These are phyloP conservation scores for Paramecium caudatum DNA, from an alignment of 73 alveolate species.

Conservation along the genomic window DNA sequence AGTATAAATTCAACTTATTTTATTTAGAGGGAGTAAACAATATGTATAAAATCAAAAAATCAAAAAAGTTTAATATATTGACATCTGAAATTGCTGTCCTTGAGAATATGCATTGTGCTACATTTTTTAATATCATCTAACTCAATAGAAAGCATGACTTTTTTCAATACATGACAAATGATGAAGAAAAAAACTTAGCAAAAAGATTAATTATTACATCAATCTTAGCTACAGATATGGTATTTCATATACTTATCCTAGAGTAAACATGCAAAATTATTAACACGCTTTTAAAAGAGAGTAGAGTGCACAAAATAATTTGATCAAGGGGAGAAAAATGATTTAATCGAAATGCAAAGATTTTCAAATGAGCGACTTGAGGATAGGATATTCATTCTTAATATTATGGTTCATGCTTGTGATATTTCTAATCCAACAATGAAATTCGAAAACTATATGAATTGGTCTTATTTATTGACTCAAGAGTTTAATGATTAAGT, in stretches of 20 bases:
- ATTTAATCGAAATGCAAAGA: conserved; percentile 39
- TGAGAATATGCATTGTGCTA: conserved; percentile 76
- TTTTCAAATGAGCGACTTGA: conserved; percentile 63
- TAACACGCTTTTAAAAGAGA: conserved; percentile 59
- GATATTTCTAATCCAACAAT: conserved; percentile 75
- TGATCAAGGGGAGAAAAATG: conserved; percentile 22
- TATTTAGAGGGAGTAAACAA: conserved; percentile 76
- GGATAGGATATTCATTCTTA: conserved; percentile 71
- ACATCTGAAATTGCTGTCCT: conserved; percentile 71
- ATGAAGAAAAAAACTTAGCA: conserved; percentile 25
- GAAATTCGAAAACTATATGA: conserved; percentile 71
- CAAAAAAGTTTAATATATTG: conserved; percentile 55
- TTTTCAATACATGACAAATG: conserved; percentile 50
- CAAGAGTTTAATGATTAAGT: conserved; percentile 76
- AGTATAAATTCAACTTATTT: conserved; percentile 18
- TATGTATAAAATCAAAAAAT: conserved; percentile 69
- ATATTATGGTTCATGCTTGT: conserved; percentile 76
- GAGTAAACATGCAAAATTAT: conserved; percentile 71
- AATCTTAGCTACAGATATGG: conserved; percentile 74
- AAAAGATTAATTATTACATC: conserved; percentile 73
- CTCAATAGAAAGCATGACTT: conserved; percentile 68
- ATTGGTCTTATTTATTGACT: conserved; percentile 73
- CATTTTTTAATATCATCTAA: conserved; percentile 69
- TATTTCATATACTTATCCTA: not conserved
- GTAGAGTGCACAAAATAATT: conserved; percentile 64